A percentile compares a stretch with the other conserved stretches of the same genome.
phyloP scores from a whole-genome alignment of 805 yeast species.

The Starmerella kuoi region DNA sequence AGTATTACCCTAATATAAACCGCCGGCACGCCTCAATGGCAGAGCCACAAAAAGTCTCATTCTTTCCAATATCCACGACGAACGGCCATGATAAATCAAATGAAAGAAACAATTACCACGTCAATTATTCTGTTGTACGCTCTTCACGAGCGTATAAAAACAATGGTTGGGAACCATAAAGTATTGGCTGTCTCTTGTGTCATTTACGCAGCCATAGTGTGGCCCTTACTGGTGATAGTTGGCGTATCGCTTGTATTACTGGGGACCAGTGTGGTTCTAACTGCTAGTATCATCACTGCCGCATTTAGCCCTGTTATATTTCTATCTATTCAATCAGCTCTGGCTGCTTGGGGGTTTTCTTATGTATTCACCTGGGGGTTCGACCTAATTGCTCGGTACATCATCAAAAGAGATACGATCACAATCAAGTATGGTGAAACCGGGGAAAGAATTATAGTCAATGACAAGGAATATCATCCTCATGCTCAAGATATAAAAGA shows the following conservation, averaged over 20 bases:
- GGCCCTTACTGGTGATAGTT: background rate
- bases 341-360: background rate
- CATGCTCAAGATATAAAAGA: background rate
- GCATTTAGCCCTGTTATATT: background rate
- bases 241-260: background rate
- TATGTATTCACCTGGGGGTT: background rate
- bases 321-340: background rate
- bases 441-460: background rate
- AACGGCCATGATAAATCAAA: background rate
- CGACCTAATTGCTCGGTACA: background rate
- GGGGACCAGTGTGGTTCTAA: background rate
- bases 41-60: too few relatives aligned
- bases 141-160: background rate
- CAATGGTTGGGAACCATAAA: background rate
- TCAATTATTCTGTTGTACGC: background rate
- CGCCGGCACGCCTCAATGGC: too few relatives aligned
- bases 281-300: background rate
- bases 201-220: background rate
- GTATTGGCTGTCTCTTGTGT: background rate
- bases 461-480: background rate
- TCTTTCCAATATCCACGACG: too few relatives aligned
- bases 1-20: too few relatives aligned
- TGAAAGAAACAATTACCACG: background rate
- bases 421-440: background rate
- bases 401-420: background rate